phyloP scores from a whole-genome alignment of 2,329 filamentous ascomycete genomes.

The Fusarium staphyleae region DNA sequence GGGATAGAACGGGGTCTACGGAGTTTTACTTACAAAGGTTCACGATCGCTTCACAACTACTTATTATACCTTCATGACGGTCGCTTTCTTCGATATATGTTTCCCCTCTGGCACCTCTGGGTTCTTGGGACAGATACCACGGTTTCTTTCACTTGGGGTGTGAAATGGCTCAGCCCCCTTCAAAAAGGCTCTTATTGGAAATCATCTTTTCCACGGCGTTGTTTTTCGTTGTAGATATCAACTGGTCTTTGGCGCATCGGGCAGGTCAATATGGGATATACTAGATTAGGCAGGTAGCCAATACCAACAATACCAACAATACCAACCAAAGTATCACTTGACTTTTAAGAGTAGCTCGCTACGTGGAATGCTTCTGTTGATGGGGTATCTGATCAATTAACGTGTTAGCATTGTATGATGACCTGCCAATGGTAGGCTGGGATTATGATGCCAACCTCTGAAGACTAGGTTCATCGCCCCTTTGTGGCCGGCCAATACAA shows the following conservation, averaged over 20 bases:
- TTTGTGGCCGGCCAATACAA: no score
- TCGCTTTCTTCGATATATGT: conserved; percentile 8
- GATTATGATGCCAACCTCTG: no score
- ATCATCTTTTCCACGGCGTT: conserved; percentile 17
- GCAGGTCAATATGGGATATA: not conserved
- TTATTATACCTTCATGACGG: conserved; percentile 29
- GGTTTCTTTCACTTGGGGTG: conserved; percentile 18
- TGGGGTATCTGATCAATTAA: no score
- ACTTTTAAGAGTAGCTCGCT: no score
- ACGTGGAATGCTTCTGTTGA: no score
- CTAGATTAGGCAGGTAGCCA: conserved; percentile 5
- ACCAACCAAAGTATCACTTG: not conserved
- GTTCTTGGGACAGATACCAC: conserved; percentile 34
- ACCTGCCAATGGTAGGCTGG: no score
- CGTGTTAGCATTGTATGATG: no score
- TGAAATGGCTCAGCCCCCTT: conserved; percentile 2
- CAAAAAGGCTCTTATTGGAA: conserved; percentile 18
- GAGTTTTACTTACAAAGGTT: conserved; percentile 35
- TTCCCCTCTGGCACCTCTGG: conserved; percentile 14
- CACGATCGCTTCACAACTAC: conserved; percentile 31
- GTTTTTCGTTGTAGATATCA: not conserved
- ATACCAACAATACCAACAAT: conserved; percentile 5
- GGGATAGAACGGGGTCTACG: conserved; percentile 29
- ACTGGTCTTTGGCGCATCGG: conserved; percentile 4
- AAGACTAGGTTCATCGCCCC: no score